Conservation (phyloP, 2,329 filamentous ascomycete species). For the Xylaria sp. region DNA sequence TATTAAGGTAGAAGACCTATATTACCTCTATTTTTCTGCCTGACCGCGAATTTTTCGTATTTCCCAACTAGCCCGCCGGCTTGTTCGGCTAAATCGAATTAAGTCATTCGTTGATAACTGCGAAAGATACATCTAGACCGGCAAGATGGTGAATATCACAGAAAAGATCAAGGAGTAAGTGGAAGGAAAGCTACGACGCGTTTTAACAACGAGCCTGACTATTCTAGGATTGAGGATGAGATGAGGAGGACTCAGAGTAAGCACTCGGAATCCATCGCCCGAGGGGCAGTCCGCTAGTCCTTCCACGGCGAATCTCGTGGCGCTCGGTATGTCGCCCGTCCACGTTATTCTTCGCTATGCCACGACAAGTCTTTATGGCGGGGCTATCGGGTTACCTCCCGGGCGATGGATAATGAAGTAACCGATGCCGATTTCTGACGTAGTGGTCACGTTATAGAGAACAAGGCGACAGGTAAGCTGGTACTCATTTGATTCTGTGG, state of each 20-base stretch:
- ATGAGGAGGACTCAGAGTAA: constrained; percentile 99
- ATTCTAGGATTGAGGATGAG: constrained; percentile 97
- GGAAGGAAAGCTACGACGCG: neutral
- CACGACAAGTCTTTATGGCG: constrained; percentile 18
- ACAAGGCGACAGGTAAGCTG: constrained; percentile 93
- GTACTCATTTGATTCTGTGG: neutral
- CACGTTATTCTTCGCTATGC: constrained; percentile 23
- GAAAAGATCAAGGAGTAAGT: constrained; percentile 99
- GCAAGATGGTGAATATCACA: constrained; percentile 97
- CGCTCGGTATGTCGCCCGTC: constrained; percentile 6
- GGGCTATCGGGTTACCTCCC: constrained; percentile 20
- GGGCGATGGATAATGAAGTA: constrained; percentile 25
- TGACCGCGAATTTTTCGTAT: too few species aligned
- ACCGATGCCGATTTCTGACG: constrained; percentile 36
- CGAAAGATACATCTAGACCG: constrained; percentile 32
- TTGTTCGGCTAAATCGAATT: neutral
- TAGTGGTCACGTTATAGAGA: constrained; percentile 71
- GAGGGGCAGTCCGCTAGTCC: constrained; percentile 16
- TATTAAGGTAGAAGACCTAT: too few species aligned
- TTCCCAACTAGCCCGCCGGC: neutral
- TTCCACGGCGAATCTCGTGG: constrained; percentile 26
- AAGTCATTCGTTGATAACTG: constrained; percentile 9
- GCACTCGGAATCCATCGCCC: constrained; percentile 46
- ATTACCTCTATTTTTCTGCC: too few species aligned
- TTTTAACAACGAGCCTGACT: constrained; percentile 15